A percentile compares a stretch with the other conserved stretches of the same genome.
Evolutionary conservation across 1,284 basidiomycete genomes (phyloP).

Genomic region (Puccinia brachypodii): DNA sequence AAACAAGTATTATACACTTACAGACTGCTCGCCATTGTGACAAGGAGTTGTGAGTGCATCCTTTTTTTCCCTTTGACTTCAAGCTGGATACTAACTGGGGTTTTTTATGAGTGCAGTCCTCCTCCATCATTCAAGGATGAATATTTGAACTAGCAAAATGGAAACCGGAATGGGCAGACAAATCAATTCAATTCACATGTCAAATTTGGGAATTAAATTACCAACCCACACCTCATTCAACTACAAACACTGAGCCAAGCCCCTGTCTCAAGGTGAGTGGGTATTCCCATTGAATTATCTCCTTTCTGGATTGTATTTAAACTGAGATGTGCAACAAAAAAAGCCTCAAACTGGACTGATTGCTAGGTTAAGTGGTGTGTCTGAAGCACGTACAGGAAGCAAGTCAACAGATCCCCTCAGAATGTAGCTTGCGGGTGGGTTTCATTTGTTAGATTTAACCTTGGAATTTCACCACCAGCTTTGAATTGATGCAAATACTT

Average conservation of each 20-base stretch:
- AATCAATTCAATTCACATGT: neutral
- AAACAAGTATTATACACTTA: neutral
- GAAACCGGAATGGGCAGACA: neutral
- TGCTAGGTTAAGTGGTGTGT: neutral
- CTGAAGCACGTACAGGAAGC: neutral
- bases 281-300: neutral
- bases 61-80: neutral
- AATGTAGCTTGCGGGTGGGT: neutral
- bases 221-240: neutral
- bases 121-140: neutral
- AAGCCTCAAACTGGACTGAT: neutral
- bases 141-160: neutral
- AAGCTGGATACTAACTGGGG: neutral
- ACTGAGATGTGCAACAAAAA: neutral
- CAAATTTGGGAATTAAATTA: neutral
- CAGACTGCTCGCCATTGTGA: neutral
- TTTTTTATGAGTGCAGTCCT: neutral
- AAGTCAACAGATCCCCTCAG: neutral
- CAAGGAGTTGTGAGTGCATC: neutral
- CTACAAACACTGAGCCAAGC: neutral
- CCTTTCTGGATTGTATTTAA: neutral
- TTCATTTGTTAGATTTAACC: too few species aligned
- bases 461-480: too few species aligned
- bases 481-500: too few species aligned
- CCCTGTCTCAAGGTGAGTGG: neutral